Conservation (phyloP, 225 moss, liverwort and hornwort genomes). For the Asterella californica region DNA sequence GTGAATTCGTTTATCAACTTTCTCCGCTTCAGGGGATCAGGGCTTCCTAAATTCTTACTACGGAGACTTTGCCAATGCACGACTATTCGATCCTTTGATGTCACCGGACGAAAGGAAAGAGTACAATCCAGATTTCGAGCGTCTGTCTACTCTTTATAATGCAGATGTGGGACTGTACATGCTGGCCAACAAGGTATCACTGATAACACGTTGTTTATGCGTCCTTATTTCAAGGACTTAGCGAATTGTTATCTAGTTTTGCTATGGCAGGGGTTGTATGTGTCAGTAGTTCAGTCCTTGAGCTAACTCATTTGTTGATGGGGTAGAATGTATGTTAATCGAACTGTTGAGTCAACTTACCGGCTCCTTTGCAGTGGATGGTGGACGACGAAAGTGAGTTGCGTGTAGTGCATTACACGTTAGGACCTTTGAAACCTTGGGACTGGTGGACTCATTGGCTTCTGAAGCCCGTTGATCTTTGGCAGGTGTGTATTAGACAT, state of each 20-base stretch:
- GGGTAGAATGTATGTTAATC: too few relatives aligned
- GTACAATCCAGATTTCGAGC: constrained; percentile 70
- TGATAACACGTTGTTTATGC: not conserved
- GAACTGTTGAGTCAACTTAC: not conserved
- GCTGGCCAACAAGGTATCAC: constrained; percentile 70
- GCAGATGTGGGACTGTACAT: constrained; percentile 89
- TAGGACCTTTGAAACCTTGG: constrained; percentile 98
- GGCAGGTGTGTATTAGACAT: constrained; percentile 49
- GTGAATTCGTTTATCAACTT: not conserved
- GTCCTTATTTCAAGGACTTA: not conserved
- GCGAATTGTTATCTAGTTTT: not conserved
- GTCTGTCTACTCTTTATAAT: constrained; percentile 85
- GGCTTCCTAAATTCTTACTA: constrained; percentile 94
- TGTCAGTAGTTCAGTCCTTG: not conserved
- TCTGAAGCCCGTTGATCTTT: constrained; percentile 72
- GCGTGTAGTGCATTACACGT: constrained; percentile 88
- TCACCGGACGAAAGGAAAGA: constrained; percentile 53
- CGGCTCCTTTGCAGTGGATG: constrained; percentile 64
- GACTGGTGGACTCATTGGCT: constrained; percentile 98
- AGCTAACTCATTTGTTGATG: not conserved
- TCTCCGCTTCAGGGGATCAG: constrained; percentile 57
- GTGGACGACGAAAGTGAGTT: constrained; percentile 71
- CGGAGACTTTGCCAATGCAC: constrained; percentile 74
- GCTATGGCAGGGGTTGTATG: not conserved
- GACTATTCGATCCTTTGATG: constrained; percentile 63